Conservation (phyloP, 73 alveolate species). For the Effrenium voratum region DNA sequence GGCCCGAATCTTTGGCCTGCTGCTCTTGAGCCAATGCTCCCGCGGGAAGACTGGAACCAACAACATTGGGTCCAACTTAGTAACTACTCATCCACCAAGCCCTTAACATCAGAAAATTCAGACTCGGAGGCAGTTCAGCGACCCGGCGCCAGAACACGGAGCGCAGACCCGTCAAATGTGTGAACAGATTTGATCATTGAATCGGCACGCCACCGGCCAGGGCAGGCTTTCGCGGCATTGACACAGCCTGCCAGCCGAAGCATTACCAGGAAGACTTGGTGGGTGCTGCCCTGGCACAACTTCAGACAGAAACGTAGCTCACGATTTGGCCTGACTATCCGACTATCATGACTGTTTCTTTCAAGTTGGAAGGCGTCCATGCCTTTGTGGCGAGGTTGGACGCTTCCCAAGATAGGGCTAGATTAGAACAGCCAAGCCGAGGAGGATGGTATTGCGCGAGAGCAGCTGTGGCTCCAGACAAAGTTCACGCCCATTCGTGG, state of each 20-base stretch:
- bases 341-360: too few species aligned
- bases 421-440: not conserved
- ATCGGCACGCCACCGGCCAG: too few species aligned
- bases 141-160: too few species aligned
- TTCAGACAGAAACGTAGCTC: not conserved
- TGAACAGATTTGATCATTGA: too few species aligned
- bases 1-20: too few species aligned
- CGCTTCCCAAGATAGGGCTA: not conserved
- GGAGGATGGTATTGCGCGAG: constrained; percentile 65
- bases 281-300: constrained; percentile 45
- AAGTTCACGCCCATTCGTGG: constrained; percentile 90
- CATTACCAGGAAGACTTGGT: constrained; percentile 82
- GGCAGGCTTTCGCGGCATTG: constrained; percentile 93
- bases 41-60: too few species aligned
- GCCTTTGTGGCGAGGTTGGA: not conserved
- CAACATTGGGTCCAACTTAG: too few species aligned
- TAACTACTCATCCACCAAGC: too few species aligned
- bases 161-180: too few species aligned
- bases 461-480: constrained; percentile 74
- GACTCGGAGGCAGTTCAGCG: too few species aligned
- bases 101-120: not conserved
- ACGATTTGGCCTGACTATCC: not conserved
- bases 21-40: too few species aligned
- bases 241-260: constrained; percentile 93
- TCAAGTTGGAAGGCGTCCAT: not conserved